Evolutionary conservation across 1,139 yeast species (phyloP).

Genomic region (Yueomyces sp.): DNA sequence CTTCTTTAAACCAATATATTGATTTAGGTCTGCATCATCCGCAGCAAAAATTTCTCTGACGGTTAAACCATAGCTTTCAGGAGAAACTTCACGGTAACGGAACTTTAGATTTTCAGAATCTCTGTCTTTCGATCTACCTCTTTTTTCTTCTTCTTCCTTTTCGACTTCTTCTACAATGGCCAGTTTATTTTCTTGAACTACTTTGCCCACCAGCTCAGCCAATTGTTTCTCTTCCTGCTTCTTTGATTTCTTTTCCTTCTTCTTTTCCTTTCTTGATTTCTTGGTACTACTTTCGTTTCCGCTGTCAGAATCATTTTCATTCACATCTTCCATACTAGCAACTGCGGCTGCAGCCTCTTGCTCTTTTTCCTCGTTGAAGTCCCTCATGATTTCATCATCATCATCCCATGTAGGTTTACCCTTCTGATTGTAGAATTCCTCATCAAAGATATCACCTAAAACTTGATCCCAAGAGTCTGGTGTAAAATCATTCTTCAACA

Average conservation of each 20-base stretch:
- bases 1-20: slow-evolving; percentile 76
- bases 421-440: slow-evolving; percentile 57
- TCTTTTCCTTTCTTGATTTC: slow-evolving; percentile 35
- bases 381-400: slow-evolving; percentile 34
- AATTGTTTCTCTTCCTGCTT: slow-evolving; percentile 53
- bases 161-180: slow-evolving; percentile 47
- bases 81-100: slow-evolving; percentile 88
- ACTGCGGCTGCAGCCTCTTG: slow-evolving; percentile 7
- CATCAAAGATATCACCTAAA: slow-evolving; percentile 77
- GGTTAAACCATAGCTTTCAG: slow-evolving; percentile 81
- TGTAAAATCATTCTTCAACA: slow-evolving; percentile 80
- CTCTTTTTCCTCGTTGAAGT: slow-evolving; percentile 13
- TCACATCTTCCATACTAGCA: slow-evolving; percentile 10
- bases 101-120: slow-evolving; percentile 40
- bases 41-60: slow-evolving; percentile 84
- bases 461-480: slow-evolving; percentile 86
- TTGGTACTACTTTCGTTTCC: slow-evolving; percentile 21
- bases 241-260: slow-evolving; percentile 46
- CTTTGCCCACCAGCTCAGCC: slow-evolving; percentile 55
- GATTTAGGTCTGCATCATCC: slow-evolving; percentile 74
- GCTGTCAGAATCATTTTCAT: slow-evolving; percentile 18
- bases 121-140: slow-evolving; percentile 26
- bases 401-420: slow-evolving; percentile 46
- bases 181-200: slow-evolving; percentile 46
- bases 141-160: slow-evolving; percentile 46